Conservation (phyloP, 192 early-diverging fungal species). For the Dissophora ornata region DNA sequence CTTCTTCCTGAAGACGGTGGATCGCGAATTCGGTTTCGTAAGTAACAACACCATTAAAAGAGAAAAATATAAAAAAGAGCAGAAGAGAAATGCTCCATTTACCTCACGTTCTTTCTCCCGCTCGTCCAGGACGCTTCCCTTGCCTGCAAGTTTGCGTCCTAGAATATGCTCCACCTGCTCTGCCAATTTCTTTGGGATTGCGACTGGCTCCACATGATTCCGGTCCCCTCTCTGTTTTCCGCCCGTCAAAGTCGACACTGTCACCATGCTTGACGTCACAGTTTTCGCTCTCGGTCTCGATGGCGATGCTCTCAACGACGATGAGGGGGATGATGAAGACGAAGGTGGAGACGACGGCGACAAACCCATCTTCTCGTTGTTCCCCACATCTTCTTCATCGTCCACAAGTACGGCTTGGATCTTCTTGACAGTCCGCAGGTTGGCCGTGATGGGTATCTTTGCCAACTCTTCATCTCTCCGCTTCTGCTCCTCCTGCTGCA, state of each 20-base stretch:
- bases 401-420: slow-evolving; percentile 42
- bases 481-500: slow-evolving; percentile 44
- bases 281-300: slow-evolving; percentile 28
- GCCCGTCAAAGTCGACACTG: slow-evolving; percentile 13
- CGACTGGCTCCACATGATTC: slow-evolving; percentile 42
- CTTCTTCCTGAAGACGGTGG: slow-evolving; percentile 44
- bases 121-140: slow-evolving; percentile 50
- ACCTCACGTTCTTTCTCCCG: slow-evolving; percentile 53
- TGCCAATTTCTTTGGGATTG: slow-evolving; percentile 40
- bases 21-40: too few species aligned
- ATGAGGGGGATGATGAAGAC: slow-evolving; percentile 5
- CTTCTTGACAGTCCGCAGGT: slow-evolving; percentile 44
- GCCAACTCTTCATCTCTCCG: slow-evolving; percentile 37
- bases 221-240: slow-evolving; percentile 46
- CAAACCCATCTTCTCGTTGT: too few species aligned
- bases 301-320: background rate
- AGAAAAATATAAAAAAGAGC: slow-evolving; percentile 5
- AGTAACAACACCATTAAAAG: background rate
- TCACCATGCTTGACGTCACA: slow-evolving; percentile 15
- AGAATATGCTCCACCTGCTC: slow-evolving; percentile 51
- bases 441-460: slow-evolving; percentile 53
- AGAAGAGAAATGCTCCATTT: slow-evolving; percentile 3
- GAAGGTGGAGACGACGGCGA: background rate
- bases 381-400: slow-evolving; percentile 47
- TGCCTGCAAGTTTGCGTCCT: slow-evolving; percentile 54